Conservation (phyloP, 129 eudicot species). For the Solidago caesia region DNA sequence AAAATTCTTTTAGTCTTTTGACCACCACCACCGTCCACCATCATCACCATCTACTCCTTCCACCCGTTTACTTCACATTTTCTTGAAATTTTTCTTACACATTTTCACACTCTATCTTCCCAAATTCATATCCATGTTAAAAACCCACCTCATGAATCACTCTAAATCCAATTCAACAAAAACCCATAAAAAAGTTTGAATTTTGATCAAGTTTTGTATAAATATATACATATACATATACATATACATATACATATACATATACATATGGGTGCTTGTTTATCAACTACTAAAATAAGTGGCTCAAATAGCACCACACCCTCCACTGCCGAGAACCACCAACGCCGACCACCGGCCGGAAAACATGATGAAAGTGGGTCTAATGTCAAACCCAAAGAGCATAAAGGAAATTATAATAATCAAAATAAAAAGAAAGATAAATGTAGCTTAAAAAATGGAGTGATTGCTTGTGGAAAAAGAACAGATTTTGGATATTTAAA, state of each 20-base stretch:
- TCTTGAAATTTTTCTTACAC: slow-evolving; percentile 6
- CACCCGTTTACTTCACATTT: slow-evolving; percentile 19
- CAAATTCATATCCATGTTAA: not conserved
- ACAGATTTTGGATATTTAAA: slow-evolving; percentile 92
- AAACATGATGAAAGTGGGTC: slow-evolving; percentile 25
- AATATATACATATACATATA: not conserved
- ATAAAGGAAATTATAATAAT: not conserved
- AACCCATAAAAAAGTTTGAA: not conserved
- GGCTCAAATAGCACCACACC: slow-evolving; percentile 36
- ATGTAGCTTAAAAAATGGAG: slow-evolving; percentile 33
- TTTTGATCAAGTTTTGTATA: slow-evolving; percentile 21
- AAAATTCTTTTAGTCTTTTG: not conserved
- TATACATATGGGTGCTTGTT: slow-evolving; percentile 36
- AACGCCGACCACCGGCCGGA: not conserved
- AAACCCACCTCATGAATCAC: slow-evolving; percentile 19
- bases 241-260: too few relatives aligned
- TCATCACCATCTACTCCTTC: slow-evolving; percentile 19
- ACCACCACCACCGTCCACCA: slow-evolving; percentile 27
- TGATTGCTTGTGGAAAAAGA: slow-evolving; percentile 66
- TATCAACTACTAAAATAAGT: slow-evolving; percentile 38
- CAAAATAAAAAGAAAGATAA: slow-evolving; percentile 19
- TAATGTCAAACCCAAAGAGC: slow-evolving; percentile 12
- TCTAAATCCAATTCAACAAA: not conserved
- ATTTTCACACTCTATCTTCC: slow-evolving; percentile 6
- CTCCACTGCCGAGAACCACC: slow-evolving; percentile 25